Base-by-base conservation (phyloP, 164 flowering plant genomes). In the Annona cherimola region DNA sequence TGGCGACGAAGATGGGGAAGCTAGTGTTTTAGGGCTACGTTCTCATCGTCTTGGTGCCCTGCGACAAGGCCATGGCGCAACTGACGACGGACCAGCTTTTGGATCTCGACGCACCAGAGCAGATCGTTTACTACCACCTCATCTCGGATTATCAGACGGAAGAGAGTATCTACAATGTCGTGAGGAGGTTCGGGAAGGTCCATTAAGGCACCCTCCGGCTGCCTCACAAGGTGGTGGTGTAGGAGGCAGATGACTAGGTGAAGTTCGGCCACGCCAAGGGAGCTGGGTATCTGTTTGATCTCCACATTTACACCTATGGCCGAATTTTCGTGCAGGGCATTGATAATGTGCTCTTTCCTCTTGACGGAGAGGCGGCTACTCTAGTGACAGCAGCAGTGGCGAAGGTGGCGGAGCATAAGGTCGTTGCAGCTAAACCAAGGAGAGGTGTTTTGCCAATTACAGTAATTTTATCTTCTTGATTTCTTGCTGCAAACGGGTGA, bases 151-250 rank as follows among this genome's bases (percentile, higher is more conserved):
- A 91, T 57, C 96, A 91, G 77, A 91, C 96, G 62, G 96, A 91
- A 77, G 96, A 91, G 85, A 91, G 96, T 68, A 91, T 91, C 93
- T 91, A 91, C 76, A 91, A 91, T 75, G 77, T 92, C 2, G 96
- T 89, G n/a, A 77, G 93, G 76, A 77, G 96, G 67, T 91, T 91
- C 69, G 92, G 90, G 71, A 88, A 84, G 79, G 78, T 91, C 4
- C 59, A 66, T 16, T 91, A 91, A 69, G 93, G 89, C 42, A 89
- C 96, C 1, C 72, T 91, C 63, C 69, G 87, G 69, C 50, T 89
- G 75, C 93, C 93, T 0, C 88, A 86, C 44, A 85, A 83, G 79
- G 82, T 91, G 12, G 72, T 75, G 70, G 93, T 93, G 0, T 79
- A 81, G 75, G 96, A 91, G 77, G 93, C 92, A 5, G 96, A 89